Evolutionary conservation across 768 basidiomycete species (phyloP), one percentile per base, ranked within the genome.

Genomic region (Tulasnella sp.): DNA sequence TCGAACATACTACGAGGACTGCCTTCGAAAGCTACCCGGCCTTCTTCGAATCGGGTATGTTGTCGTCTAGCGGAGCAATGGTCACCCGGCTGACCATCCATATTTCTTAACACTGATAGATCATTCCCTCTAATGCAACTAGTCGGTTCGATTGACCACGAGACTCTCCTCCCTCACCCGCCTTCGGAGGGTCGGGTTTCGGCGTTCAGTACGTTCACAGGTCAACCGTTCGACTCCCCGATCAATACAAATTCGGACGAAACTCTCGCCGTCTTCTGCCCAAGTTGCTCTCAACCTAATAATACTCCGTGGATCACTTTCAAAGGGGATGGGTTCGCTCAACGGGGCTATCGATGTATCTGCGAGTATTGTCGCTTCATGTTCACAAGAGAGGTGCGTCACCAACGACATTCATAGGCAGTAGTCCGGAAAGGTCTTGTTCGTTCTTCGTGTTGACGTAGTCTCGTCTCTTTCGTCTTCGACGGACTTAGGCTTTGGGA

Each of bases 301-400:
- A 11, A 16, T 0, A n/a, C 72, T 57, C 77, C 78, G 3, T 82
- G 80, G 81, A 18, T 81, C 55, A 79, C 73, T 7, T 1, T 37
- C 1, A 77, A 67, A 1, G 77, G 77, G 1, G 77, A 40, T 0
- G 82, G 82, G 32, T 82, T 79, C 70, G 79, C 82, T 0, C 82
- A 82, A 48, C 40, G 70, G 6, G 77, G 79, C 18, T 82, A 81
- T 72, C 0, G 5, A 1, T 6, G 42, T 1, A 3, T 20, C 9
- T 80, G 79, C 20, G 51, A 44, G 35, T 32, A 72, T 1, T 42
- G 67, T 18, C 35, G 57, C 2, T 26, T 42, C 23, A 6, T 15
- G 5, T 78, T 78, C 74, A 70, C n/a, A 35, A 72, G 67, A 35
- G 80, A 81, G 80, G 80, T 79, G 1, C 23, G 44, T 18, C 44